A percentile compares a stretch with the other conserved stretches of the same genome.
These are phyloP conservation scores for Fusarium sp. DNA, from an alignment of 2,329 filamentous ascomycete genomes.

Conservation along the genomic window DNA sequence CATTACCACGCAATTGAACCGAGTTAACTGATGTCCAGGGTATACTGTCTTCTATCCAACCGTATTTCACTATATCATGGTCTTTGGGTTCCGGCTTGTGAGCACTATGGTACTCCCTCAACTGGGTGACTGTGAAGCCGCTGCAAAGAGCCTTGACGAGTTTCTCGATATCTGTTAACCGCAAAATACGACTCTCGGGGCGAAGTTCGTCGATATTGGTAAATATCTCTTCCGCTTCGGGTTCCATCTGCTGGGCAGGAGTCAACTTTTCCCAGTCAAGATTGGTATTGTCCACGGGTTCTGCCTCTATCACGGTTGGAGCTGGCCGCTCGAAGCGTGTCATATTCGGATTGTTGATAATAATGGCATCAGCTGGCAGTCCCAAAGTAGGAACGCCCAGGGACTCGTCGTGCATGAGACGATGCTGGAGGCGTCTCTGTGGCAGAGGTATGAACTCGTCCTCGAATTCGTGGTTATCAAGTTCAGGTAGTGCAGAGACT, in stretches of 20 bases:
- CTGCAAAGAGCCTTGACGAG: conserved; percentile 54
- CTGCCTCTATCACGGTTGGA: conserved; percentile 33
- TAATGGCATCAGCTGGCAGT: conserved; percentile 58
- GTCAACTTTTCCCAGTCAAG: conserved; percentile 52
- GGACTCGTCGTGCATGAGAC: conserved; percentile 47
- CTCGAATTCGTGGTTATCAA: neutral
- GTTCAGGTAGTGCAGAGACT: conserved; percentile 12
- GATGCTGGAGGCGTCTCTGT: conserved; percentile 38
- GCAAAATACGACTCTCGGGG: conserved; percentile 57
- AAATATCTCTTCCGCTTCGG: conserved; percentile 53
- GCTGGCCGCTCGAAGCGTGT: conserved; percentile 39
- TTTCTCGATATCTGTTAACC: conserved; percentile 56
- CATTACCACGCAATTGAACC: conserved; percentile 30
- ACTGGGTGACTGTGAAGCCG: conserved; percentile 63
- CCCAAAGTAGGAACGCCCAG: conserved; percentile 53
- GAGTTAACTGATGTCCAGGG: conserved; percentile 54
- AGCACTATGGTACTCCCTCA: conserved; percentile 57
- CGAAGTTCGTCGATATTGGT: conserved; percentile 63
- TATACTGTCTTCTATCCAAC: conserved; percentile 58
- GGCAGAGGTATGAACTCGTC: neutral
- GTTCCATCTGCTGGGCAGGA: conserved; percentile 42
- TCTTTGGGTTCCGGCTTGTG: conserved; percentile 7
- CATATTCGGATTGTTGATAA: conserved; percentile 58
- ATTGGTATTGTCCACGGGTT: conserved; percentile 20
- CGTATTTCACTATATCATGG: conserved; percentile 39